phyloP scores from a whole-genome alignment of 73 alveolate genomes.

The Paramecium octaurelia region DNA sequence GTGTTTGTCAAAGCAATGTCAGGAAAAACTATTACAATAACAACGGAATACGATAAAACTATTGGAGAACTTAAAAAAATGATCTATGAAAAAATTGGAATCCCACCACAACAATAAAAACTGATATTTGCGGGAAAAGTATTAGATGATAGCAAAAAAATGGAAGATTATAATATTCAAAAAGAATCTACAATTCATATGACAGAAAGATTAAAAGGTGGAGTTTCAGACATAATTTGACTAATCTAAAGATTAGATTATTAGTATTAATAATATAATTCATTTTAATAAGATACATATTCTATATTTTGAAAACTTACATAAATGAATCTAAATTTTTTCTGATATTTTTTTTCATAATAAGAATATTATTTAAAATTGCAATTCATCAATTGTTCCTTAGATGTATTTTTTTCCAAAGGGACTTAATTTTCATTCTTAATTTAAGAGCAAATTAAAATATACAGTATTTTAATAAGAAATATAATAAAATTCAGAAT shows the following conservation, averaged over 20 bases:
- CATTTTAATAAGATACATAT: too few relatives aligned
- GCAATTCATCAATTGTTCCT: too few relatives aligned
- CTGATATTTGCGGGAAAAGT: slow-evolving; percentile 55
- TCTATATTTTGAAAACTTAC: too few relatives aligned
- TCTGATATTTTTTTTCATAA: too few relatives aligned
- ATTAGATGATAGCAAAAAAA: neutral
- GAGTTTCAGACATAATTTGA: neutral
- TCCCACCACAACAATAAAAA: slow-evolving; percentile 51
- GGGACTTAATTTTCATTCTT: too few relatives aligned
- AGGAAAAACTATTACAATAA: slow-evolving; percentile 26
- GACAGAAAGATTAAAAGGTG: slow-evolving; percentile 49
- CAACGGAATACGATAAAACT: neutral
- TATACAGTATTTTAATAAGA: too few relatives aligned
- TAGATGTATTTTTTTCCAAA: too few relatives aligned
- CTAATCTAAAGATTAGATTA: neutral
- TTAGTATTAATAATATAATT: too few relatives aligned
- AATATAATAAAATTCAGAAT: too few relatives aligned
- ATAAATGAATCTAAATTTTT: too few relatives aligned
- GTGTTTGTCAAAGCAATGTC: slow-evolving; percentile 58
- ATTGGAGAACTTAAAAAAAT: neutral
- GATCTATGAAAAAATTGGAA: slow-evolving; percentile 55
- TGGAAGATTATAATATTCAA: slow-evolving; percentile 65
- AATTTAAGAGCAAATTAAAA: too few relatives aligned
- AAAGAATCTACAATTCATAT: slow-evolving; percentile 62
- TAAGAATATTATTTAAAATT: too few relatives aligned